These are phyloP conservation scores for Tricholoma sp. DNA, from an alignment of 768 basidiomycete genomes.

Conservation along the genomic window DNA sequence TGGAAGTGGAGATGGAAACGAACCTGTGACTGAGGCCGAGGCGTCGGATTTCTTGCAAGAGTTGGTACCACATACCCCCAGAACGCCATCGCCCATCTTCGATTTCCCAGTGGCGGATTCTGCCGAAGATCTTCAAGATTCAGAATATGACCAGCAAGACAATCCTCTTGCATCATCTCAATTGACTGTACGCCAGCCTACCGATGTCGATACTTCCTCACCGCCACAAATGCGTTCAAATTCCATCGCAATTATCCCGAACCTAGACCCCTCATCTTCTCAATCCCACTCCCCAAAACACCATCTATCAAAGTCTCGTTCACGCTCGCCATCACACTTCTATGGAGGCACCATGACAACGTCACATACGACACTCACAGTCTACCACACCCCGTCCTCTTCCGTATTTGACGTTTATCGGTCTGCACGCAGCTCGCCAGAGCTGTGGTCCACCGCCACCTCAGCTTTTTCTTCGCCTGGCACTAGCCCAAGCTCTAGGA, in stretches of 20 bases:
- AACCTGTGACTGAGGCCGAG: constrained; percentile 32
- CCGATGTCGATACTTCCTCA: constrained; percentile 3
- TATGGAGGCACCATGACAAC: constrained; percentile 51
- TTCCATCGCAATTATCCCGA: constrained; percentile 26
- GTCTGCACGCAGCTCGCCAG: constrained; percentile 58
- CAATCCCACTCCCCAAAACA: constrained; percentile 26
- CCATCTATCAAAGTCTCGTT: constrained; percentile 35
- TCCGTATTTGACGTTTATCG: constrained; percentile 63
- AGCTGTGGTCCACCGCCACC: constrained; percentile 23
- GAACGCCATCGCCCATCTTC: constrained; percentile 13
- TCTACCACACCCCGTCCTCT: constrained; percentile 77
- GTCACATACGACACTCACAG: constrained; percentile 50
- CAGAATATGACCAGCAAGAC: constrained; percentile 4
- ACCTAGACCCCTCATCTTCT: constrained; percentile 18
- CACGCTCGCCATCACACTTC: constrained; percentile 39
- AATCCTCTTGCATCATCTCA: constrained; percentile 14
- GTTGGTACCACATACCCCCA: constrained; percentile 41
- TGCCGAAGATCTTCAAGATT: background rate
- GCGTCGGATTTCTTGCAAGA: constrained; percentile 52
- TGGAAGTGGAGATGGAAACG: constrained; percentile 10
- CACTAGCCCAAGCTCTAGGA: constrained; percentile 18
- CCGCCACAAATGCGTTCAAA: constrained; percentile 15
- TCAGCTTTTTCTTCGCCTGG: constrained; percentile 17
- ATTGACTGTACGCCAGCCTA: constrained; percentile 17
- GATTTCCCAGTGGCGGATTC: constrained; percentile 1